Evolutionary conservation across 345 rosid genomes (phyloP).

Genomic region (Melaleuca alternifolia): DNA sequence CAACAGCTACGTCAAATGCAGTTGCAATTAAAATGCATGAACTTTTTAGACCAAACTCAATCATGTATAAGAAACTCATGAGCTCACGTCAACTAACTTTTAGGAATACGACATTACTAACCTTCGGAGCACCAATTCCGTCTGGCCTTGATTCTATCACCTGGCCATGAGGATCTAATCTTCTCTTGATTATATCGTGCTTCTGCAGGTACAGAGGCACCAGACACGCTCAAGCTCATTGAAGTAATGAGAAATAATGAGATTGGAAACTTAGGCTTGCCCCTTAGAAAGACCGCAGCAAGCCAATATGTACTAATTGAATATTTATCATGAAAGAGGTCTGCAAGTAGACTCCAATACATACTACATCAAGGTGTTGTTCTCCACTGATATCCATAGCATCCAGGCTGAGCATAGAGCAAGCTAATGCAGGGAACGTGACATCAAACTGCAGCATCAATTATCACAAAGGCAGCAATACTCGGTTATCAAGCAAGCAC

Average conservation of each 20-base stretch:
- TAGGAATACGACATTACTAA: conserved; percentile 11
- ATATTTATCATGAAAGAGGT: background rate
- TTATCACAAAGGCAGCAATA: background rate
- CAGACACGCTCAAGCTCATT: background rate
- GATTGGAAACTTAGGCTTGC: background rate
- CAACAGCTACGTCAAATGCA: background rate
- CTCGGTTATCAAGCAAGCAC: background rate
- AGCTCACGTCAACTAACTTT: background rate
- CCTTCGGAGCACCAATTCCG: conserved; percentile 92
- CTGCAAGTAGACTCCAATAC: conserved; percentile 2
- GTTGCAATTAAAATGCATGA: background rate
- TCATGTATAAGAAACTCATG: background rate
- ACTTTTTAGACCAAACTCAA: background rate
- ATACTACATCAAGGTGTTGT: conserved; percentile 94
- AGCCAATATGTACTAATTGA: background rate
- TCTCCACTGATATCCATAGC: conserved; percentile 98
- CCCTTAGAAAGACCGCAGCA: background rate
- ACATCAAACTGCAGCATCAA: conserved; percentile 62
- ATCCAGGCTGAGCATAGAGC: conserved; percentile 89
- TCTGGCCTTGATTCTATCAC: conserved; percentile 72
- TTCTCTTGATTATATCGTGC: conserved; percentile 84
- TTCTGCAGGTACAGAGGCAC: conserved; percentile 38
- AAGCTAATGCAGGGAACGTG: conserved; percentile 84
- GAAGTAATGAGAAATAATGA: background rate
- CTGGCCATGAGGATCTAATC: conserved; percentile 66